Evolutionary conservation across 148 eudicot genomes (phyloP).

Genomic region (Limonium bicolor): DNA sequence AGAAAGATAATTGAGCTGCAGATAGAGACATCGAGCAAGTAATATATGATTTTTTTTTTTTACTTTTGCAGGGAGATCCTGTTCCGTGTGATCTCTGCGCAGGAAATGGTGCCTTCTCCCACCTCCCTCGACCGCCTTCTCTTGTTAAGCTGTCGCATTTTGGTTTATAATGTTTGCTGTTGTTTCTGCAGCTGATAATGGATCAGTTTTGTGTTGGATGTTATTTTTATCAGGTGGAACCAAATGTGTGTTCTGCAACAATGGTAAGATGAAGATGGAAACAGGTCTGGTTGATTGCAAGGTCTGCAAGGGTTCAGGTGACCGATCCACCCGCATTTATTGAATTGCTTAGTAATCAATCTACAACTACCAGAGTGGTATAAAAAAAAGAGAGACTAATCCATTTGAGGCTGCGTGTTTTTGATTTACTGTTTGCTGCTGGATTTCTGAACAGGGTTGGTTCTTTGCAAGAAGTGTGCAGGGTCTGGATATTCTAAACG

Average conservation of each 20-base stretch:
- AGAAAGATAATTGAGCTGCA: too few species aligned
- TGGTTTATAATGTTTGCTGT: too few species aligned
- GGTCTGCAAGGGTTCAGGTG: conserved; percentile 99
- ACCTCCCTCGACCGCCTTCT: too few species aligned
- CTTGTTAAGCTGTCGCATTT: too few species aligned
- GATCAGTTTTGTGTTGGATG: conserved; percentile 12
- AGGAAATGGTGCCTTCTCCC: conserved; percentile 50
- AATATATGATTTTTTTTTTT: too few species aligned
- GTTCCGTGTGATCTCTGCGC: conserved; percentile 81
- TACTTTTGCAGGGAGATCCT: conserved; percentile 79
- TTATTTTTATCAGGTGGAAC: conserved; percentile 88
- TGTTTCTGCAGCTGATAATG: too few species aligned
- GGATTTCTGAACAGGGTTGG: conserved; percentile 39
- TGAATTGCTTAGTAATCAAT: not conserved
- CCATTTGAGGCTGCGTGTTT: not conserved
- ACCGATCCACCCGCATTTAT: not conserved
- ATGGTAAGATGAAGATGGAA: conserved; percentile 90
- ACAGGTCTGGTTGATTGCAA: conserved; percentile 87
- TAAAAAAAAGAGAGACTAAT: not conserved
- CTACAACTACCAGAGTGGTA: not conserved
- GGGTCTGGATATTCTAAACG: conserved; percentile 88
- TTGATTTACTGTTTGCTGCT: not conserved
- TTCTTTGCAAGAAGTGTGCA: conserved; percentile 84
- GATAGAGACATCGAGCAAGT: too few species aligned
- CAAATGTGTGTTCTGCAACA: conserved; percentile 86